A percentile compares a stretch with the other conserved stretches of the same genome.
phyloP scores from a whole-genome alignment of 768 basidiomycete species.

The Arthromyces matolae region DNA sequence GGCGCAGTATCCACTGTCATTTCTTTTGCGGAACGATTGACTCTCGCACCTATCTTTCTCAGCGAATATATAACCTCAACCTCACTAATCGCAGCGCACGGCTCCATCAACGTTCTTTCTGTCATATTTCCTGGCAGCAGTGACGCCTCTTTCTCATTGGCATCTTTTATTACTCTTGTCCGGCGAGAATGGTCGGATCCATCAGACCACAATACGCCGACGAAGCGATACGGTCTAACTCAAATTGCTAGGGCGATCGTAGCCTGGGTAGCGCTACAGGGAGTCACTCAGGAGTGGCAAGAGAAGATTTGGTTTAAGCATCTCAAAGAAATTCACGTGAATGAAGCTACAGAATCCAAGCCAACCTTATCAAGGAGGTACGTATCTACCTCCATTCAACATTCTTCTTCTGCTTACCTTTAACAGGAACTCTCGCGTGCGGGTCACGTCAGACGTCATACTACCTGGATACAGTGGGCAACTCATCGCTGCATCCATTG shows the following conservation, averaged over 20 bases:
- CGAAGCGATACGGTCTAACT: constrained; percentile 57
- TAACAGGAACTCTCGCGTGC: constrained; percentile 52
- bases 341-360: constrained; percentile 35
- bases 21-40: constrained; percentile 64
- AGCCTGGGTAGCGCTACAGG: constrained; percentile 78
- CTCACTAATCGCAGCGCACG: constrained; percentile 68
- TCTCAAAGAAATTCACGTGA: constrained; percentile 64
- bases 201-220: constrained; percentile 51
- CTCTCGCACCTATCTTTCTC: constrained; percentile 70
- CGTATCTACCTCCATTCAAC: neutral
- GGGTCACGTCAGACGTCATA: constrained; percentile 70
- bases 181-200: constrained; percentile 70
- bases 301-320: constrained; percentile 66
- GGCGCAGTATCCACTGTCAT: constrained; percentile 59
- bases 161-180: constrained; percentile 77
- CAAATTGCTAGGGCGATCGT: constrained; percentile 68
- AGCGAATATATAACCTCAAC: constrained; percentile 76
- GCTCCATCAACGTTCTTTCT: constrained; percentile 70
- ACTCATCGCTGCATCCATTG: constrained; percentile 78
- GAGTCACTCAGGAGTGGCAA: constrained; percentile 78
- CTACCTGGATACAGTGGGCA: constrained; percentile 67
- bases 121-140: constrained; percentile 71
- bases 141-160: constrained; percentile 79
- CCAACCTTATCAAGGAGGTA: constrained; percentile 34
- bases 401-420: neutral